Base-by-base conservation (phyloP, 2,329 filamentous ascomycete species). In the Dryadomyces quercivorus region DNA sequence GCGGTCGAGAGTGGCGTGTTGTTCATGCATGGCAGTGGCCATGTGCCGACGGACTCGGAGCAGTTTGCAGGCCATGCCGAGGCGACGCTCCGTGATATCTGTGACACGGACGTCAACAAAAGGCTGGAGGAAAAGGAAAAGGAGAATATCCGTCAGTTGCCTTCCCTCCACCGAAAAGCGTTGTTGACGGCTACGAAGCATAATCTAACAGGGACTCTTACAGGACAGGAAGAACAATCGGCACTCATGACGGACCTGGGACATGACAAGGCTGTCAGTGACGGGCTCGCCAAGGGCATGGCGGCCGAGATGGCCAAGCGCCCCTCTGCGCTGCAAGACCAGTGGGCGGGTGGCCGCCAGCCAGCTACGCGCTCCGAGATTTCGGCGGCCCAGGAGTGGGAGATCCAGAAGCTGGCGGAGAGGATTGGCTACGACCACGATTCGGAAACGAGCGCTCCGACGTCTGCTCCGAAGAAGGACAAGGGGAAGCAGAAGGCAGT, bases 231-330 rank as follows among this genome's bases (percentile, higher is more conserved):
- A 13, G 13, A 7, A 13, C 43, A 12, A 5, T 53, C 53, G 1
- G 26, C 55, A 0, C 31, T 47, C 7, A 43, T 54, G 5, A 40
- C 31, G 8, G 51, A 57, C 18, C 20, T 49, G 1, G 40, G 52
- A 4, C 55, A 56, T 9, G 52, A 57, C 48, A 57, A 50, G n/a
- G 36, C 44, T 7, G 44, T 52, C 31, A 57, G 56, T 21, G 56
- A 57, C 38, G 10, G 15, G 13, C 38, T 51, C 3, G 12, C 20
- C 20, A 8, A 21, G 21, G 7, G 36, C 9, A 22, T 15, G 10
- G n/a, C 42, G 8, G 42, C 42, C 15, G 8, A 18, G 42, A 18
- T 9, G 18, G 42, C 42, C 15, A 44, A n/a, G 42, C 16, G 5
- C 3, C 13, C 16, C 4, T 9, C 42, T 3, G 16, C 2, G 13